Evolutionary conservation across 1,284 basidiomycete species (phyloP).

Genomic region (Papiliotrema laurentii): DNA sequence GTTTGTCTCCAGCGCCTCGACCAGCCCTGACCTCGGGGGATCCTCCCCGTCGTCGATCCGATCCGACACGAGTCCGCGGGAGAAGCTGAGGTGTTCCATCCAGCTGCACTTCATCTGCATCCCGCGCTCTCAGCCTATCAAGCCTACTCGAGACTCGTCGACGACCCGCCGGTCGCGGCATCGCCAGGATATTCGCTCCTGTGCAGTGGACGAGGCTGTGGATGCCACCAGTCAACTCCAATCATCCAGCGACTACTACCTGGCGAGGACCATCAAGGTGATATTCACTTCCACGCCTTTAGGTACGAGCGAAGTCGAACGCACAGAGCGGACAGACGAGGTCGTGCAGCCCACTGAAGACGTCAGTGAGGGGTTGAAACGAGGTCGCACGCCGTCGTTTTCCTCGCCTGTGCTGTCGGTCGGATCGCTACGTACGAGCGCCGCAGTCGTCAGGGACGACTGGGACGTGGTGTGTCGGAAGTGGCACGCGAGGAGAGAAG

Average conservation of each 20-base stretch:
- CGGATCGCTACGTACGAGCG: too few species aligned
- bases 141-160: conserved; percentile 3
- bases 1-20: conserved; percentile 17
- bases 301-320: conserved; percentile 15
- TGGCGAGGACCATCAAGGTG: conserved; percentile 37
- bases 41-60: background rate
- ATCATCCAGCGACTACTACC: conserved; percentile 27
- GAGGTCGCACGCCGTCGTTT: background rate
- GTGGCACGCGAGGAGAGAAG: conserved; percentile 4
- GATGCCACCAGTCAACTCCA: background rate
- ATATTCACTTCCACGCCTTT: conserved; percentile 35
- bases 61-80: conserved; percentile 15
- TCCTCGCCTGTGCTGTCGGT: background rate
- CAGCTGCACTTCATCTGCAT: conserved; percentile 49
- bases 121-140: conserved; percentile 1
- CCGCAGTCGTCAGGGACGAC: background rate
- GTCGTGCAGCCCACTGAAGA: conserved; percentile 26
- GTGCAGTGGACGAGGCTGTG: background rate
- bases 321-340: conserved; percentile 41
- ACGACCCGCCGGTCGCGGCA: conserved; percentile 6
- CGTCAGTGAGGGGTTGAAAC: background rate
- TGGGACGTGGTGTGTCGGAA: conserved; percentile 5
- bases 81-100: conserved; percentile 46
- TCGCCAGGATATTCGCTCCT: too few species aligned
- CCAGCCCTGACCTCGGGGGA: background rate